These are phyloP conservation scores for Vitis hybrid DNA, from an alignment of 177 flowering plant species.

Conservation along the genomic window DNA sequence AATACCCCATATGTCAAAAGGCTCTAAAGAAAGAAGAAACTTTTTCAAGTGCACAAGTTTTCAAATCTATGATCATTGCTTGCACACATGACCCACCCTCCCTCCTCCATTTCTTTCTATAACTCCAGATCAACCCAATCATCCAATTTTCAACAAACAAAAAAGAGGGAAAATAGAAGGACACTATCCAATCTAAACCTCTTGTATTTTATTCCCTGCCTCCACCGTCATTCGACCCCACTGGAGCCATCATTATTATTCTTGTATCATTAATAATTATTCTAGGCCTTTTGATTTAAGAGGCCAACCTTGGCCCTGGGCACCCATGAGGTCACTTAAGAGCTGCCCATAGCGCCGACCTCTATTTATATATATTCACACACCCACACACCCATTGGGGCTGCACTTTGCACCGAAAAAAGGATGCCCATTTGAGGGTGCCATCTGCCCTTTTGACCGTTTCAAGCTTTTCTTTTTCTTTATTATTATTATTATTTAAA, in stretches of 20 bases:
- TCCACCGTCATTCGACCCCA: too few species aligned
- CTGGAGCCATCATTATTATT: too few species aligned
- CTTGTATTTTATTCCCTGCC: too few species aligned
- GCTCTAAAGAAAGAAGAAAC: constrained; percentile 12
- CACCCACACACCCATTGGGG: background rate
- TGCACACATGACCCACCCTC: background rate
- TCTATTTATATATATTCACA: background rate
- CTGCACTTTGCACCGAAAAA: constrained; percentile 30
- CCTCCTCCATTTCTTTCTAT: constrained; percentile 2
- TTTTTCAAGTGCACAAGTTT: constrained; percentile 25
- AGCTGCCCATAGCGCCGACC: background rate
- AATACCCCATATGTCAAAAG: constrained; percentile 14
- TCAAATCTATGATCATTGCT: constrained; percentile 26
- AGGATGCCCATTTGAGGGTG: constrained; percentile 5
- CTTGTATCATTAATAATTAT: too few species aligned
- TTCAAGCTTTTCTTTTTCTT: background rate
- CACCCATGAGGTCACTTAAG: background rate
- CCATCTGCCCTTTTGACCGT: constrained; percentile 27
- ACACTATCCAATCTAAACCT: background rate
- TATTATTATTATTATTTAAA: background rate
- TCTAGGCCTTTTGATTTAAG: background rate
- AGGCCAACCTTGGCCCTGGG: background rate
- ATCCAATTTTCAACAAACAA: background rate
- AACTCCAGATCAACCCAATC: background rate
- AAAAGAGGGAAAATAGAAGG: background rate